Percentiles rank a stretch among this genome's conserved stretches.
phyloP scores from a whole-genome alignment of 148 eudicot genomes.

The Arbutus unedo region DNA sequence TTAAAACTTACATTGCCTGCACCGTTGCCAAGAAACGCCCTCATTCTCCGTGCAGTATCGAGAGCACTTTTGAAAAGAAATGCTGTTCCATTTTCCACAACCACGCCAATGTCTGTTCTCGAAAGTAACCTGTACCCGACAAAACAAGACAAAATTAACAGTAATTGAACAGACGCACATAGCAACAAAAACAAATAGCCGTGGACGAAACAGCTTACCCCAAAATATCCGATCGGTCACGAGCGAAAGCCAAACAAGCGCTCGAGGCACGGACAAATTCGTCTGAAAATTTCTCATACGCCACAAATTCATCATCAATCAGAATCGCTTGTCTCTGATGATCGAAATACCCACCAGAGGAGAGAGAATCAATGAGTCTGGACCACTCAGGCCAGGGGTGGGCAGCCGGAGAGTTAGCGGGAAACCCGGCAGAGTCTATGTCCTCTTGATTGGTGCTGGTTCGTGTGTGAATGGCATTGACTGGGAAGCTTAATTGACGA shows the following conservation, averaged over 20 bases:
- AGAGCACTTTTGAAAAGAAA: constrained; percentile 60
- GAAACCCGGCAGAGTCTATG: not conserved
- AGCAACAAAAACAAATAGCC: not conserved
- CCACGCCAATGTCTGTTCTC: constrained; percentile 57
- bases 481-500: not conserved
- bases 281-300: constrained; percentile 27
- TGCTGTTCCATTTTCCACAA: constrained; percentile 56
- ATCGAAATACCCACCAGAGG: constrained; percentile 9
- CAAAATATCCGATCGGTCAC: constrained; percentile 34
- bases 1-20: constrained; percentile 42
- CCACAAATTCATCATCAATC: constrained; percentile 35
- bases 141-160: constrained; percentile 2
- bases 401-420: not conserved
- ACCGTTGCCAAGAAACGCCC: constrained; percentile 35
- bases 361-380: constrained; percentile 28
- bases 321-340: not conserved
- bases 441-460: constrained; percentile 13
- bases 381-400: constrained; percentile 73
- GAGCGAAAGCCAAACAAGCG: constrained; percentile 54
- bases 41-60: constrained; percentile 59
- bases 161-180: not conserved
- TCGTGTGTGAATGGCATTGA: constrained; percentile 25
- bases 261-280: constrained; percentile 45
- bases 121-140: constrained; percentile 51
- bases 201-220: constrained; percentile 34